Percentiles rank a stretch among this genome's conserved stretches.
phyloP scores from a whole-genome alignment of 2,329 filamentous ascomycete species.

The Cadophora sp. region DNA sequence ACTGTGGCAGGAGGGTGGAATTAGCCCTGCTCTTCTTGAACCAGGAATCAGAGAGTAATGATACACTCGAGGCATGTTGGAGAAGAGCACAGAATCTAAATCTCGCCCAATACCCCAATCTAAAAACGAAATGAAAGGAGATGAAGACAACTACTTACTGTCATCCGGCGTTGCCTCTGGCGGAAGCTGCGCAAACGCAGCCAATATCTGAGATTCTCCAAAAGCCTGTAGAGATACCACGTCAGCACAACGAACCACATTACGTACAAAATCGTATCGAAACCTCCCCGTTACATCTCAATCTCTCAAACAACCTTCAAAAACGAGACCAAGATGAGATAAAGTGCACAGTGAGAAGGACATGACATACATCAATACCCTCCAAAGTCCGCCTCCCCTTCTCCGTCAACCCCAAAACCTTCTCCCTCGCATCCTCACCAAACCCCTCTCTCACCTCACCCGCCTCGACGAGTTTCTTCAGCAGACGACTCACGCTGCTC shows the following conservation, averaged over 20 bases:
- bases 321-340: not conserved
- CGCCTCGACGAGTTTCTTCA: conserved; percentile 30
- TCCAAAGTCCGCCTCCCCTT: conserved; percentile 30
- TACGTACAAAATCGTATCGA: no score
- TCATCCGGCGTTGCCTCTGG: conserved; percentile 9
- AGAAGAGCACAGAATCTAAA: no score
- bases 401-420: conserved; percentile 30
- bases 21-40: not conserved
- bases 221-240: not conserved
- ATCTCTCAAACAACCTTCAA: not conserved
- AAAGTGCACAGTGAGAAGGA: not conserved
- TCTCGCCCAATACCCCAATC: not conserved
- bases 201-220: conserved; percentile 32
- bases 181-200: conserved; percentile 32
- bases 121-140: not conserved
- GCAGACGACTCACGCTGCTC: conserved; percentile 25
- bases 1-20: not conserved
- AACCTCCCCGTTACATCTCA: no score
- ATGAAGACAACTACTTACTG: not conserved
- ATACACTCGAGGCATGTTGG: not conserved
- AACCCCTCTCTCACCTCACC: conserved; percentile 29
- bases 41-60: not conserved
- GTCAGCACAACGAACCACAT: not conserved
- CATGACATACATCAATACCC: conserved; percentile 29
- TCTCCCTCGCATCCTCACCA: conserved; percentile 18